These are phyloP conservation scores for Alternaria sp. DNA, from an alignment of 2,329 filamentous ascomycete genomes.

Conservation along the genomic window DNA sequence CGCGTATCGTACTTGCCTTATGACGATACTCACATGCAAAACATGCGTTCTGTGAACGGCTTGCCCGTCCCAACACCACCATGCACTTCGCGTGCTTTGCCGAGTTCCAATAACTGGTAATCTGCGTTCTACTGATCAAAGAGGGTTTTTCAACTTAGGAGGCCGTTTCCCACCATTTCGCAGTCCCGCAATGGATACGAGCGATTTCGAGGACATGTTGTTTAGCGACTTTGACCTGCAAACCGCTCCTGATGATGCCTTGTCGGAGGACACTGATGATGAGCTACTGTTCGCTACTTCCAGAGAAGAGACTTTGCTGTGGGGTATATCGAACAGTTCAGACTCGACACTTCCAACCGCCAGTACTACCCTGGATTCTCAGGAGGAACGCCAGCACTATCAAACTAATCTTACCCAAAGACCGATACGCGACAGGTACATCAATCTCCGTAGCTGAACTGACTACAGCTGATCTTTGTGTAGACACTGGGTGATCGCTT, in stretches of 20 bases:
- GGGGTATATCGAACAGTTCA: conserved; percentile 11
- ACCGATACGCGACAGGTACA: conserved; percentile 25
- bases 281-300: conserved; percentile 31
- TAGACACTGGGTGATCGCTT: conserved; percentile 56
- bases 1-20: conserved; percentile 3
- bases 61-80: not conserved
- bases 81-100: not conserved
- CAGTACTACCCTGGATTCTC: not conserved
- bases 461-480: conserved; percentile 9
- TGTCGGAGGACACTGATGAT: conserved; percentile 27
- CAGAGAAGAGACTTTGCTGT: conserved; percentile 12
- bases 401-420: not conserved
- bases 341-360: not conserved
- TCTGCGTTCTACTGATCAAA: not conserved
- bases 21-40: not conserved
- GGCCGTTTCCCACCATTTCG: not conserved
- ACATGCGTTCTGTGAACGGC: conserved; percentile 9
- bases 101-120: not conserved
- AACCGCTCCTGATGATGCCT: conserved; percentile 18
- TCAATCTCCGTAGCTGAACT: not conserved
- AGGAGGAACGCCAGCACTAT: not conserved
- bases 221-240: conserved; percentile 33
- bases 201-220: conserved; percentile 42
- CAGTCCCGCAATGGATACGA: conserved; percentile 29
- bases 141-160: not conserved